Evolutionary conservation across 2,329 filamentous ascomycete genomes (phyloP), one percentile per base, ranked within the genome.

Genomic region (Dactylellina parvicollis): DNA sequence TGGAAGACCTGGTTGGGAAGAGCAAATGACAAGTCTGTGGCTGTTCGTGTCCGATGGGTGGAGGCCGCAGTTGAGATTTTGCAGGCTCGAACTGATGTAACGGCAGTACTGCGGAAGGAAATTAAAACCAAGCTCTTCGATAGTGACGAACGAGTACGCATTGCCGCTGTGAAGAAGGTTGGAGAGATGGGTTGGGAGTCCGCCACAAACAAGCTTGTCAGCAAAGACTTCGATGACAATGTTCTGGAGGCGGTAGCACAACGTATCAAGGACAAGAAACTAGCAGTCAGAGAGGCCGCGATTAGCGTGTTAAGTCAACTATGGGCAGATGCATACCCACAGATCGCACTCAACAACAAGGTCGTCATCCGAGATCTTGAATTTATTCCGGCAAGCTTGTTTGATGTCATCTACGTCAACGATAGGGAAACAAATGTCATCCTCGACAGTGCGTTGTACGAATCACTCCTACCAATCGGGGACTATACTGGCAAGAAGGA

Each of bases 311-410:
- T 98, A 0, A 91, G 88, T 9, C 91, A 89, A 74, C 88, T 98
- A 26, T 99, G 95, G 95, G 93, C 92, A n/a, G 93, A 96, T 16
- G 94, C 92, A 10, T 88, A 89, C 16, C 91, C 92, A 16, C 93
- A 96, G 77, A 90, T 99, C 77, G 88, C 91, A 22, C 87, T 90
- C 57, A 92, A 91, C 12, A 90, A 94, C 77, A 92, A 96, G 76
- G 83, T 85, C 16, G 89, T 96, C 18, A 86, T 86, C 10, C 83
- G 87, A 8, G 86, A 94, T n/a, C 83, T 99, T 10, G 90, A 89
- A 4, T 89, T 89, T 22, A 92, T 96, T 38, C 94, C 95, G 1
- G 90, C 90, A 0, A 90, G 88, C 74, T 92, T 99, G 46, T 88
- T 97, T 75, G 92, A 92, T 78, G 89, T 90, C 0, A 93, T 90